Evolutionary conservation across 2,329 filamentous ascomycete genomes (phyloP), one percentile per base, ranked within the genome.

Genomic region (Colletotrichum sansevieriae): DNA sequence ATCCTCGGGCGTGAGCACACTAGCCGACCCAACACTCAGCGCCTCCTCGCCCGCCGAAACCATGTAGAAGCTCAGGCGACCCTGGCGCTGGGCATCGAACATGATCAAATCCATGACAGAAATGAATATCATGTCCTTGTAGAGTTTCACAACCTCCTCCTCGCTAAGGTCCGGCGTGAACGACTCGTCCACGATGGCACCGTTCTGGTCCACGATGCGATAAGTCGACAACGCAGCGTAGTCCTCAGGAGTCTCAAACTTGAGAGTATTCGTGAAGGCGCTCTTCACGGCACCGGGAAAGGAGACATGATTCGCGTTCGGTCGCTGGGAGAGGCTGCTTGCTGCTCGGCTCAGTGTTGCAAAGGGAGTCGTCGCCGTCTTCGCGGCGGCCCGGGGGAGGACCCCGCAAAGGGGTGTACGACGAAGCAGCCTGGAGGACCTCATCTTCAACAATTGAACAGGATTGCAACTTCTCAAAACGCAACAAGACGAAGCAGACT

Each of bases 201-300:
- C 96, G 77, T 98, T 90, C 73, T 97, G 94, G 78, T 97, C 92
- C 76, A 99, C 91, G 29, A 95, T 90, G 56, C 96, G 92, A 83
- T 97, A 99, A 4, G 96, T 98, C 29, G 95, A 90, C 76, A 99
- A 92, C 5, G 94, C 91, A 39, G 90, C 84, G 74, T 91, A 87
- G 60, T 90, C 88, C 46, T 90, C 87, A 0, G 95, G 92, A 57
- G 88, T 87, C 63, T 93, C 88, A 80, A 97, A 98, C 46, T 87
- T 84, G 79, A 98, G 90, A 0, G 86, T 84, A 72, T 88, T 91
- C 4, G 93, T 97, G 80, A 99, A 99, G 71, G 93, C 93, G 78
- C 94, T 97, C 79, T 98, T 95, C 59, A 98, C 85, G 1, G 96
- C 96, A n/a, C 96, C 96, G 0, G 96, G 96, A 73, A 99, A 99